A percentile compares a stretch with the other conserved stretches of the same genome.
These are phyloP conservation scores for Hondaea fermentalgiana DNA, from an alignment of 108 stramenopile genomes.

Conservation along the genomic window DNA sequence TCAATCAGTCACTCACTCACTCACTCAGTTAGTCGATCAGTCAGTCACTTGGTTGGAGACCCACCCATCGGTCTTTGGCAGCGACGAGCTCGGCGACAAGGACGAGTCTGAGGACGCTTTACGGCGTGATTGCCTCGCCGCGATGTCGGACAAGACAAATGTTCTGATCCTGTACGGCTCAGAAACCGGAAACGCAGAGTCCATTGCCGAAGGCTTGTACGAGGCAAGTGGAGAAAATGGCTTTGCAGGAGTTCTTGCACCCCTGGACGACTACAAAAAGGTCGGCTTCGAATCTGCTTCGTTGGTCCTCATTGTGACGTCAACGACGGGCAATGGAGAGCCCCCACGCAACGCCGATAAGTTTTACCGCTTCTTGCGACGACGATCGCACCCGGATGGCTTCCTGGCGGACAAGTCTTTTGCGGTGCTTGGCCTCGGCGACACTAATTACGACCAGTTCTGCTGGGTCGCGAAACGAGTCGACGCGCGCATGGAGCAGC, in stretches of 20 bases:
- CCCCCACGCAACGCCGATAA: constrained; percentile 70
- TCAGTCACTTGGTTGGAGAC: no score
- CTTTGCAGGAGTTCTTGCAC: not conserved
- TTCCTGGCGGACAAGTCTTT: not conserved
- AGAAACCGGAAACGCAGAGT: constrained; percentile 32
- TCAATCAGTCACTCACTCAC: no score
- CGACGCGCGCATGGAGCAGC: constrained; percentile 8
- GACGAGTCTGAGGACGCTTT: no score
- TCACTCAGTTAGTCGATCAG: no score
- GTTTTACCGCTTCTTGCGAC: constrained; percentile 61
- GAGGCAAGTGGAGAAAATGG: not conserved
- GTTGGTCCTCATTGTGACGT: constrained; percentile 52
- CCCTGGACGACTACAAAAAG: constrained; percentile 14
- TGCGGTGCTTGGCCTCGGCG: constrained; percentile 19
- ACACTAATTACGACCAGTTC: constrained; percentile 30
- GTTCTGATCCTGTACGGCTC: constrained; percentile 30
- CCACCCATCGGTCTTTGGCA: no score
- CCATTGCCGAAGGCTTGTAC: constrained; percentile 26
- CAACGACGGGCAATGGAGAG: constrained; percentile 83
- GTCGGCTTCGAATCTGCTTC: not conserved
- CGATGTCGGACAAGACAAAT: not conserved
- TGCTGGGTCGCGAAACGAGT: constrained; percentile 25
- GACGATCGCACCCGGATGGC: constrained; percentile 34
- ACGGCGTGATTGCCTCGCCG: no score
- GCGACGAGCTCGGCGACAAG: no score